Conservation (phyloP, 2,329 filamentous ascomycete species). For the Endoconidiophora laricicola region DNA sequence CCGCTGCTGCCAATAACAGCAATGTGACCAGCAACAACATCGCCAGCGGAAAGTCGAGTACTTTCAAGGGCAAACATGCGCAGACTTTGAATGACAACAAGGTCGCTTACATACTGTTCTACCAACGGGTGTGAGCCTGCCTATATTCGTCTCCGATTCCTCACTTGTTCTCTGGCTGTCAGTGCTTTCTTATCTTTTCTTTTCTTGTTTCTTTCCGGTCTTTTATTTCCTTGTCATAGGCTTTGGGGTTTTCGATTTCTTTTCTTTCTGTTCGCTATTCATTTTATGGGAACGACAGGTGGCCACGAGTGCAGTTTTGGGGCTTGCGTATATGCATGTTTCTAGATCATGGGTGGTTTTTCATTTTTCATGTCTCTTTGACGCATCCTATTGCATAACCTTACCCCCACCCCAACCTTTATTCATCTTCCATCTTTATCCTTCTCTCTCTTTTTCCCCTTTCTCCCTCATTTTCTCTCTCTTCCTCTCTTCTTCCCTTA, state of each 20-base stretch:
- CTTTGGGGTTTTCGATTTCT: not conserved
- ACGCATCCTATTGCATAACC: not conserved
- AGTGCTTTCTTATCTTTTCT: conserved; percentile 1
- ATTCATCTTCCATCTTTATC: not conserved
- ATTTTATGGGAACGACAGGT: not conserved
- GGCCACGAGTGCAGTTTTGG: not conserved
- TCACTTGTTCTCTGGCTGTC: not conserved
- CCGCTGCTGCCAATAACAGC: conserved; percentile 14
- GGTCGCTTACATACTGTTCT: conserved; percentile 93
- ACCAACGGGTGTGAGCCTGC: conserved; percentile 49
- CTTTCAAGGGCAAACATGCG: conserved; percentile 39
- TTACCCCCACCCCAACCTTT: not conserved
- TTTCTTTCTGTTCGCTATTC: not conserved
- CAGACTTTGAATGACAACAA: conserved; percentile 76
- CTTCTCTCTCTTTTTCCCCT: not conserved
- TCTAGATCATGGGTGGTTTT: not conserved
- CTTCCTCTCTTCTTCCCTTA: not conserved
- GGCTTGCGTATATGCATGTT: not conserved
- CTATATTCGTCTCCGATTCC: not conserved
- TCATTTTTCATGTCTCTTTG: not conserved
- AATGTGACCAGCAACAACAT: not conserved
- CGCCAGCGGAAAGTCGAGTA: conserved; percentile 16
- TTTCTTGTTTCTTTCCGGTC: not conserved
- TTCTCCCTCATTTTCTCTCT: not conserved
- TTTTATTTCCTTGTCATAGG: not conserved